Evolutionary conservation across 169 alveolate genomes (phyloP).

Genomic region (Plasmodium malariae): DNA sequence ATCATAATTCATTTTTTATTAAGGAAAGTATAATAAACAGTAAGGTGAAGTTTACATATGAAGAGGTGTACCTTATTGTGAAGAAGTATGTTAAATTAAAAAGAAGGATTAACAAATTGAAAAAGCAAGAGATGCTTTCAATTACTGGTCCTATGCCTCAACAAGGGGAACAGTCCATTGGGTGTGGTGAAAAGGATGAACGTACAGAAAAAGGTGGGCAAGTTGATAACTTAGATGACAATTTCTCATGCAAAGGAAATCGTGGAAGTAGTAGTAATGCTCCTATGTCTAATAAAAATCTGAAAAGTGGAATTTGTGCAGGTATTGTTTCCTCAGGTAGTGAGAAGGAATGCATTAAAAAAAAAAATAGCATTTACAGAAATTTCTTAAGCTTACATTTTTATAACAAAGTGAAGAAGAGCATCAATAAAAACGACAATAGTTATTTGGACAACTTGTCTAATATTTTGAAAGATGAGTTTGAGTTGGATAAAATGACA

Average conservation of each 20-base stretch:
- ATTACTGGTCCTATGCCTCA: too few relatives aligned
- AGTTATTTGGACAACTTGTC: background rate
- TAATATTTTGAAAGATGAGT: background rate
- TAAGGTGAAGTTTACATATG: conserved; percentile 63
- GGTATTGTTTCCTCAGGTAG: too few relatives aligned
- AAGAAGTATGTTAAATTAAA: conserved; percentile 23
- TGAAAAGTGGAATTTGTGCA: too few relatives aligned
- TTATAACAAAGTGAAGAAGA: conserved; percentile 20
- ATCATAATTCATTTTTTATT: conserved; percentile 59
- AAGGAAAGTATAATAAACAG: conserved; percentile 64
- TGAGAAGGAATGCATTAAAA: background rate
- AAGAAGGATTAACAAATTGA: conserved; percentile 28
- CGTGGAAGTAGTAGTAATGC: too few relatives aligned
- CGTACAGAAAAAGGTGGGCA: too few relatives aligned
- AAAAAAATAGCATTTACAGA: conserved; percentile 33
- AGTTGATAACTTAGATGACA: too few relatives aligned
- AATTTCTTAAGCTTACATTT: conserved; percentile 30
- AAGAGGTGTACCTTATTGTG: conserved; percentile 50
- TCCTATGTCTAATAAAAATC: too few relatives aligned
- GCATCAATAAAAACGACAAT: background rate
- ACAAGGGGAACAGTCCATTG: too few relatives aligned
- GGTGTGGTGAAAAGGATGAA: too few relatives aligned
- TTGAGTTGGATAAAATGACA: background rate
- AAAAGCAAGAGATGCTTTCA: too few relatives aligned
- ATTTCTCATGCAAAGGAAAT: too few relatives aligned